Percentiles rank a stretch among this genome's conserved stretches.
Conservation (phyloP, 805 yeast genomes). For the Metschnikowia orientalis region DNA sequence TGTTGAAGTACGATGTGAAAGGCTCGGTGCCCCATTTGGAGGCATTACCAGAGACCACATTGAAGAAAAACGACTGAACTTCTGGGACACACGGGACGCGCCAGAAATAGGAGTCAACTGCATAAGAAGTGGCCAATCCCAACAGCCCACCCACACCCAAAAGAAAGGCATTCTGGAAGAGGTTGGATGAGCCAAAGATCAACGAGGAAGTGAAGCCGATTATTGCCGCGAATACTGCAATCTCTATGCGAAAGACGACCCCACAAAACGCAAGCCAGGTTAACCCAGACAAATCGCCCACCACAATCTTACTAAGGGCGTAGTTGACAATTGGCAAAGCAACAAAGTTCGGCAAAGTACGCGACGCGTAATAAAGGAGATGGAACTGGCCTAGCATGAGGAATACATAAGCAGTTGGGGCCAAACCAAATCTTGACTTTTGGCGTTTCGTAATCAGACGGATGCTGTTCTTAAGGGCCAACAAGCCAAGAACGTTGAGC, state of each 20-base stretch:
- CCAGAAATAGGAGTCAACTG: slow-evolving; percentile 81
- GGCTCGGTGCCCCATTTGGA: slow-evolving; percentile 86
- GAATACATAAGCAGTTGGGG: slow-evolving; percentile 48
- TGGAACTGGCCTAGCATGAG: slow-evolving; percentile 73
- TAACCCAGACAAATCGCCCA: slow-evolving; percentile 47
- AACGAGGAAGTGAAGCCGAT: slow-evolving; percentile 45
- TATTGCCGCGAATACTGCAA: slow-evolving; percentile 50
- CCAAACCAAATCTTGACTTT: slow-evolving; percentile 14
- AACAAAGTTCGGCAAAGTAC: slow-evolving; percentile 85
- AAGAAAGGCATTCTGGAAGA: slow-evolving; percentile 33
- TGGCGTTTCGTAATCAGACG: slow-evolving; percentile 21
- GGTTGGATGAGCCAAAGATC: slow-evolving; percentile 42
- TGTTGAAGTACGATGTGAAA: slow-evolving; percentile 57
- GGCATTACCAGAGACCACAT: slow-evolving; percentile 72
- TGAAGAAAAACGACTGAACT: slow-evolving; percentile 63
- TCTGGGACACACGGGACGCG: slow-evolving; percentile 61
- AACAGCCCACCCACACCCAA: slow-evolving; percentile 46
- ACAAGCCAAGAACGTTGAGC: slow-evolving; percentile 50
- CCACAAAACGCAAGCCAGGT: slow-evolving; percentile 58
- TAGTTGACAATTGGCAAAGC: slow-evolving; percentile 68
- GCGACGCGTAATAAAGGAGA: slow-evolving; percentile 68
- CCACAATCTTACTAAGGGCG: slow-evolving; percentile 49
- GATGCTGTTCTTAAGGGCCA: slow-evolving; percentile 43
- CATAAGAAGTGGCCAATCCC: slow-evolving; percentile 47
- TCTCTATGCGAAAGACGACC: slow-evolving; percentile 67